Evolutionary conservation across 1,139 yeast genomes (phyloP).

Genomic region (Nakaseomyces delphensis): DNA sequence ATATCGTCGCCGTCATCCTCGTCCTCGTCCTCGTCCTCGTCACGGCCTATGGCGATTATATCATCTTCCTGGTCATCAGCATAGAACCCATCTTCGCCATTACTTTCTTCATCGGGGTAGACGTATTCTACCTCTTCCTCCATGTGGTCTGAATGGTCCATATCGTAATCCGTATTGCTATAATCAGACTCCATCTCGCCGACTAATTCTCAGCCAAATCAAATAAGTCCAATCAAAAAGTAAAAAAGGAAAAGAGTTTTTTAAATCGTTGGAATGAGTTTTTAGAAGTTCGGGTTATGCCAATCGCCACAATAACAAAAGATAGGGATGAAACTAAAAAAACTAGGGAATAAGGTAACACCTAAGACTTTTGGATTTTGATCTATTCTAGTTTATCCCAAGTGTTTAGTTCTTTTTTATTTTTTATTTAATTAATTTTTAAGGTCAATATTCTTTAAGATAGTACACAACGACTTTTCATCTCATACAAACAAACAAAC

Average conservation of each 20-base stretch:
- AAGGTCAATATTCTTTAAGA: no score
- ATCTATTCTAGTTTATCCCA: no score
- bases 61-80: constrained; percentile 25
- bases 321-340: background rate
- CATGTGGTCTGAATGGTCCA: constrained; percentile 7
- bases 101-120: constrained; percentile 7
- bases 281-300: background rate
- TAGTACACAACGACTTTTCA: no score
- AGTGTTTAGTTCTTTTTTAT: no score
- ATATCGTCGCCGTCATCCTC: constrained; percentile 20
- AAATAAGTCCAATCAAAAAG: no score
- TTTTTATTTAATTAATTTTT: no score
- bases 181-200: background rate
- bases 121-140: constrained; percentile 8
- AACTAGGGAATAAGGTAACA: background rate
- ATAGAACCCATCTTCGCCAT: constrained; percentile 2
- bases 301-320: background rate
- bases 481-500: no score
- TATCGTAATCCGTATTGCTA: constrained; percentile 5
- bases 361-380: background rate
- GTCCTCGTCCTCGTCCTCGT: constrained; percentile 13
- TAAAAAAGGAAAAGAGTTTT: background rate
- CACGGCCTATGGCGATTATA: constrained; percentile 21
- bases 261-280: background rate
- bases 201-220: no score